phyloP scores from a whole-genome alignment of 805 yeast genomes.

The Maudiozyma serrabonitensis region DNA sequence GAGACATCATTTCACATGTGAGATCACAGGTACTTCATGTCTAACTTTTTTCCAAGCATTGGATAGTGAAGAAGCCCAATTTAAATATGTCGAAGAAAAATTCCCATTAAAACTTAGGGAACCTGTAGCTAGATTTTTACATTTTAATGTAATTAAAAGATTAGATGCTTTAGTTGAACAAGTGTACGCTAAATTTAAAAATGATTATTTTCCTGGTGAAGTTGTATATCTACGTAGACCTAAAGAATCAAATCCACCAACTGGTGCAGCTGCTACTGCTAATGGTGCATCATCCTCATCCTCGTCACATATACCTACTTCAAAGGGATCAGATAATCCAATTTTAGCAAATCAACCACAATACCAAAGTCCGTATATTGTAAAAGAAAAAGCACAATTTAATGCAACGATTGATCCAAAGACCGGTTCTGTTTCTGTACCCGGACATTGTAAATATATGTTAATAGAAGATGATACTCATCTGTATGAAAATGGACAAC shows the following conservation, averaged over 20 bases:
- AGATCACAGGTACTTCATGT: constrained; percentile 88
- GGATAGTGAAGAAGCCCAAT: constrained; percentile 58
- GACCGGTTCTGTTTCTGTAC: constrained; percentile 32
- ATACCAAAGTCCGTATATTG: constrained; percentile 35
- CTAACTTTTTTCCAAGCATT: constrained; percentile 85
- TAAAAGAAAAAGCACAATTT: constrained; percentile 80
- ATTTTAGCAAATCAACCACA: constrained; percentile 5
- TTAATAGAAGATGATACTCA: constrained; percentile 39
- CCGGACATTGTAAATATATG: constrained; percentile 60
- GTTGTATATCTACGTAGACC: constrained; percentile 47
- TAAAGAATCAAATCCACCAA: constrained; percentile 1
- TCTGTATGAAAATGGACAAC: neutral
- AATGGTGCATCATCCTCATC: constrained; percentile 5
- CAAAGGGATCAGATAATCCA: constrained; percentile 1
- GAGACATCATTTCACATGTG: constrained; percentile 81
- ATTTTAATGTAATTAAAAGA: constrained; percentile 71
- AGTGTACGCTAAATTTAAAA: constrained; percentile 66
- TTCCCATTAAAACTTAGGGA: constrained; percentile 90
- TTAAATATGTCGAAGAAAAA: constrained; percentile 56
- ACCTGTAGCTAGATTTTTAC: constrained; percentile 79
- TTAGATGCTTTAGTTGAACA: constrained; percentile 83
- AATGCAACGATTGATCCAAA: constrained; percentile 34
- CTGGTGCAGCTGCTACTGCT: neutral
- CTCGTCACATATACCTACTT: constrained; percentile 13
- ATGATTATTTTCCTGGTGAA: constrained; percentile 89